Base-by-base conservation (phyloP, 2,329 filamentous ascomycete species). In the Daldinia sp. region DNA sequence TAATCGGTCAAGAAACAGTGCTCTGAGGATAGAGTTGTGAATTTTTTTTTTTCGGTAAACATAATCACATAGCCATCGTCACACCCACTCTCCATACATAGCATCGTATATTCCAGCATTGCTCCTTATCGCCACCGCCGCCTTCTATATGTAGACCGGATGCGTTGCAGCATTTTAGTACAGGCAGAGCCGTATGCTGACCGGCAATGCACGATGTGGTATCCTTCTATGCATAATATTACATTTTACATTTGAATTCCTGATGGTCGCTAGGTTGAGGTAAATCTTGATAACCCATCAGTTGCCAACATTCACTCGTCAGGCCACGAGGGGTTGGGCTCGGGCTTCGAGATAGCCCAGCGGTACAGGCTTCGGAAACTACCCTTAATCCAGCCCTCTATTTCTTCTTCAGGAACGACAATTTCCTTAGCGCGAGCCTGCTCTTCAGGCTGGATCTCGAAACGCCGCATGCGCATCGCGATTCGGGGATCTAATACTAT, bases 401-500 rank as follows among this genome's bases (percentile, higher is more conserved):
- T 78, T 74, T 91, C 88, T 71, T 89, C 87, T 75, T 89, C 84
- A 0, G 87, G 85, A 11, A 90, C 83, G 25, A 82, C 81, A 55
- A 93, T 86, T 58, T 80, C 78, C 45, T 82, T 80, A 0, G 89
- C 89, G 58, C 87, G 84, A 32, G 84, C 85, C 75, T 94, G 91
- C 32, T 93, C 89, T 61, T 91, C 90, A 0, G 85, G 79, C 10
- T 77, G 80, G 21, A 97, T 78, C 73, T 90, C 85, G 72, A 95
- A 96, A 54, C 86, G 86, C 58, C 90, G 85, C 94, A 98, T 97
- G 54, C 92, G 87, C 71, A 83, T 83, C 4, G 85, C 86, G 64
- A 97, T 88, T 34, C 94, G 85, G 10, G 86, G 79, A 74, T 99
- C 94, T 8, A 97, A 75, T 1, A 91, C 87, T 53, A 97, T 81